These are phyloP conservation scores for Lachnellula occidentalis DNA, from an alignment of 2,329 filamentous ascomycete genomes.

Conservation along the genomic window DNA sequence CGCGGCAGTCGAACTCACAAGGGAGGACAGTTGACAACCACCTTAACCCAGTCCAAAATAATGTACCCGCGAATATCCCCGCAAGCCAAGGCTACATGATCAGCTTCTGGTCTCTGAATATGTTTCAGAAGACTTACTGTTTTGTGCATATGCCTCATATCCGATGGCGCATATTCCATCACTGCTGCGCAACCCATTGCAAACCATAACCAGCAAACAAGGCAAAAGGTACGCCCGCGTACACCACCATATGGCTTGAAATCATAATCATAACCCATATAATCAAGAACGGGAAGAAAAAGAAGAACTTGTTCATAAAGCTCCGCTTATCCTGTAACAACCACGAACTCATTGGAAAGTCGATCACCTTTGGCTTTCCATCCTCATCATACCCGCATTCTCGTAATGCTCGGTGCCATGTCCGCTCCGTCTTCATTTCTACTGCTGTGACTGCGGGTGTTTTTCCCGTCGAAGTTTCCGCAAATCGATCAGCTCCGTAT, in stretches of 20 bases:
- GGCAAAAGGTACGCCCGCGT: conserved; percentile 67
- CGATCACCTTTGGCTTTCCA: conserved; percentile 62
- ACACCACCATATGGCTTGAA: conserved; percentile 68
- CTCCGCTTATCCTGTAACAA: conserved; percentile 70
- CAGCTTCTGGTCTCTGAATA: not conserved
- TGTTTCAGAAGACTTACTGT: conserved; percentile 52
- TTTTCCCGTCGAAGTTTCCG: conserved; percentile 83
- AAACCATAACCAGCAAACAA: conserved; percentile 61
- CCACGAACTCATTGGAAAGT: conserved; percentile 67
- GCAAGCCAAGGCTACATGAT: conserved; percentile 75
- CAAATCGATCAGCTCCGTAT: conserved; percentile 91
- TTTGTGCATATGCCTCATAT: conserved; percentile 86
- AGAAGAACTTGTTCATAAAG: conserved; percentile 81
- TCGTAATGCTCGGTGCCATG: conserved; percentile 77
- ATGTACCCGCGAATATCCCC: conserved; percentile 82
- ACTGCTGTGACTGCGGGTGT: conserved; percentile 78
- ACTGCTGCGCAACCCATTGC: conserved; percentile 75
- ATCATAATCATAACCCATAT: conserved; percentile 67
- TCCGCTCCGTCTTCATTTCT: conserved; percentile 79
- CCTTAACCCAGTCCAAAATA: conserved; percentile 74
- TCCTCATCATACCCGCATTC: conserved; percentile 81
- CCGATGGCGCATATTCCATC: conserved; percentile 74
- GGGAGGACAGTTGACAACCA: conserved; percentile 73
- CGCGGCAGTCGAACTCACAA: conserved; percentile 42
- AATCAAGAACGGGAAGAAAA: conserved; percentile 79